phyloP scores from a whole-genome alignment of 2,329 filamentous ascomycete genomes.

The Diplodia scrobiculata region DNA sequence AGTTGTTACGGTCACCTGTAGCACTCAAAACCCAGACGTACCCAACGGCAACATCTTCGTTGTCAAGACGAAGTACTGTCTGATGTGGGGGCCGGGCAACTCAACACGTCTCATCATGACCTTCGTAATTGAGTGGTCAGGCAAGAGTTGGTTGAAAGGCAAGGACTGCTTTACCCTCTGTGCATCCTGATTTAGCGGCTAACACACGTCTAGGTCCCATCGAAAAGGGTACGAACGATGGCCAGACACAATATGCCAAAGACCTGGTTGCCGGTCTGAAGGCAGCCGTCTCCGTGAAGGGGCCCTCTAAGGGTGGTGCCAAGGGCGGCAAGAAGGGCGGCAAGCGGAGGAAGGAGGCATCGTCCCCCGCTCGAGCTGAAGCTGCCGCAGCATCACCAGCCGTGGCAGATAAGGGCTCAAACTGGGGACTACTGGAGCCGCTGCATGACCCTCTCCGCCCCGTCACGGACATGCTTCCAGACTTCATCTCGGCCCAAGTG shows the following conservation, averaged over 20 bases:
- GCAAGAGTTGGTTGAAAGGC: slow-evolving; percentile 98
- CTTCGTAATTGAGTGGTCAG: slow-evolving; percentile 91
- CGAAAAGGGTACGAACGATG: slow-evolving; percentile 91
- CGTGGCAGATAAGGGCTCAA: slow-evolving; percentile 39
- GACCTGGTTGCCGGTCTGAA: slow-evolving; percentile 76
- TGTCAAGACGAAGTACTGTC: slow-evolving; percentile 90
- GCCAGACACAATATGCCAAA: slow-evolving; percentile 79
- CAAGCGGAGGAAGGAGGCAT: slow-evolving; percentile 59
- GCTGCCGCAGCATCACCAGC: slow-evolving; percentile 29
- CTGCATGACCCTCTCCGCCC: slow-evolving; percentile 70
- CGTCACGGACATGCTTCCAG: slow-evolving; percentile 66
- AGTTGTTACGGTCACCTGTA: slow-evolving; percentile 76
- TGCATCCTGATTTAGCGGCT: slow-evolving; percentile 16
- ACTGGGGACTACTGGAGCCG: slow-evolving; percentile 82
- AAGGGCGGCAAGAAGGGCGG: slow-evolving; percentile 49
- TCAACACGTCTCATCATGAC: slow-evolving; percentile 82
- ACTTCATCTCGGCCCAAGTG: slow-evolving; percentile 74
- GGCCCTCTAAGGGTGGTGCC: slow-evolving; percentile 58
- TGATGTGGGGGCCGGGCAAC: slow-evolving; percentile 89
- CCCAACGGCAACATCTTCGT: slow-evolving; percentile 89
- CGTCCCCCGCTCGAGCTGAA: slow-evolving; percentile 42
- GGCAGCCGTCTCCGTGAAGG: slow-evolving; percentile 68
- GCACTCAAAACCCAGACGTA: slow-evolving; percentile 90
- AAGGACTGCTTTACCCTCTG: slow-evolving; percentile 33
- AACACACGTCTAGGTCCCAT: slow-evolving; percentile 69